Conservation (phyloP, 441 rosid species). For the Erodium texanum region DNA sequence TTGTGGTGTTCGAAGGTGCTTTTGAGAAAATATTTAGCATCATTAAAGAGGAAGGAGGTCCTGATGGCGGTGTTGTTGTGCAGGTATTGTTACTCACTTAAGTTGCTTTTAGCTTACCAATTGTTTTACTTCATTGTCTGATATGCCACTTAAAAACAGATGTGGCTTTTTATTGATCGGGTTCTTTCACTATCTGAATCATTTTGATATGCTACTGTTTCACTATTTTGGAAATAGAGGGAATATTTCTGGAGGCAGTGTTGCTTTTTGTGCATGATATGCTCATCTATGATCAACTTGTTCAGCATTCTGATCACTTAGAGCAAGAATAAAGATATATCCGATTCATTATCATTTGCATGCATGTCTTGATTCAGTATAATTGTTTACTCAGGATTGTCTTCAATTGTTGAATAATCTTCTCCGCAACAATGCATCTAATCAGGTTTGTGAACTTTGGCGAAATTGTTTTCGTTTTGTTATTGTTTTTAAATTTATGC, state of each 20-base stretch:
- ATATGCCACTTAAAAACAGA: too few relatives aligned
- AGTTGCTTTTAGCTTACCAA: too few relatives aligned
- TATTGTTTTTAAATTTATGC: background rate
- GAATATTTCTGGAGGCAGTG: too few relatives aligned
- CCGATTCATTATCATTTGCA: background rate
- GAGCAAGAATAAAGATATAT: background rate
- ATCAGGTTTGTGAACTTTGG: slow-evolving; percentile 52
- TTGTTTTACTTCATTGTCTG: too few relatives aligned
- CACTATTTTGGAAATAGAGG: too few relatives aligned
- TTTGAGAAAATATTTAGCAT: slow-evolving; percentile 91
- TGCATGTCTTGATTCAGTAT: background rate
- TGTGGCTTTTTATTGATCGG: too few relatives aligned
- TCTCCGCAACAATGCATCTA: slow-evolving; percentile 72
- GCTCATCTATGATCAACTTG: too few relatives aligned
- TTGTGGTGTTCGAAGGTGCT: slow-evolving; percentile 94
- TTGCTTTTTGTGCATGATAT: too few relatives aligned
- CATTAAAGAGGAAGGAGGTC: slow-evolving; percentile 88
- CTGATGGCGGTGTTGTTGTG: slow-evolving; percentile 98
- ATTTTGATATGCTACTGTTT: too few relatives aligned
- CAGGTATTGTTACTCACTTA: slow-evolving; percentile 45
- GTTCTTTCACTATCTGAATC: too few relatives aligned
- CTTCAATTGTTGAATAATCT: slow-evolving; percentile 87
- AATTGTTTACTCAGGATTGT: slow-evolving; percentile 56
- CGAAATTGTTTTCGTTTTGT: background rate
- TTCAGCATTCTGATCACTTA: background rate